Conservation (phyloP, 108 stramenopile species). For the Pseudonitzschia multistriata region DNA sequence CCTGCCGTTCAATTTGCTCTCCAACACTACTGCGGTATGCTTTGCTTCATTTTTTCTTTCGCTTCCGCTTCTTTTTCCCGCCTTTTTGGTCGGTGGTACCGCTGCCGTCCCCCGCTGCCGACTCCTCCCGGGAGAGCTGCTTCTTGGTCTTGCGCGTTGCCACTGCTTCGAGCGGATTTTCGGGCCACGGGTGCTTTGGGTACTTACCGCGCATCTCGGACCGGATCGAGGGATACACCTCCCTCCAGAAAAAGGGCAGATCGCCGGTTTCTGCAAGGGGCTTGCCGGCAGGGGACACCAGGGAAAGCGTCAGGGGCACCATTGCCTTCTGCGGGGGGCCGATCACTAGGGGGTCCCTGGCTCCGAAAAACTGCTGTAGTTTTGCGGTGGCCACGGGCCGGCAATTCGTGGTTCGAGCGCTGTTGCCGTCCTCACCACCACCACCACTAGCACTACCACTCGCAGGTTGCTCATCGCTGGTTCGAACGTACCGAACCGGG, state of each 20-base stretch:
- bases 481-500: conserved; percentile 40
- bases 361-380: conserved; percentile 70
- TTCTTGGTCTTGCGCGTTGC: conserved; percentile 60
- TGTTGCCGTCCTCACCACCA: not conserved
- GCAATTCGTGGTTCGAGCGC: conserved; percentile 9
- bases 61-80: not conserved
- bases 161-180: conserved; percentile 48
- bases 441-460: not conserved
- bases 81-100: not conserved
- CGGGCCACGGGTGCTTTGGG: conserved; percentile 73
- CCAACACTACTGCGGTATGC: not conserved
- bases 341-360: conserved; percentile 31
- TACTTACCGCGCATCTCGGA: conserved; percentile 62
- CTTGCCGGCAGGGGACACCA: conserved; percentile 56
- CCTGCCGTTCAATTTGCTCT: too few relatives aligned
- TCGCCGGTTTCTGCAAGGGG: conserved; percentile 52
- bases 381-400: conserved; percentile 51
- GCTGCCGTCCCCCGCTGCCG: not conserved
- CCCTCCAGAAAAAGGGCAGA: conserved; percentile 63
- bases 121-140: conserved; percentile 23
- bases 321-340: conserved; percentile 33
- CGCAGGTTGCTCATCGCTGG: too few relatives aligned
- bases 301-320: conserved; percentile 41
- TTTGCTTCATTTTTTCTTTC: conserved; percentile 15
- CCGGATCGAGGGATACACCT: conserved; percentile 52